These are phyloP conservation scores for Rhizophlyctis rosea DNA, from an alignment of 192 early-diverging fungal genomes.

Conservation along the genomic window DNA sequence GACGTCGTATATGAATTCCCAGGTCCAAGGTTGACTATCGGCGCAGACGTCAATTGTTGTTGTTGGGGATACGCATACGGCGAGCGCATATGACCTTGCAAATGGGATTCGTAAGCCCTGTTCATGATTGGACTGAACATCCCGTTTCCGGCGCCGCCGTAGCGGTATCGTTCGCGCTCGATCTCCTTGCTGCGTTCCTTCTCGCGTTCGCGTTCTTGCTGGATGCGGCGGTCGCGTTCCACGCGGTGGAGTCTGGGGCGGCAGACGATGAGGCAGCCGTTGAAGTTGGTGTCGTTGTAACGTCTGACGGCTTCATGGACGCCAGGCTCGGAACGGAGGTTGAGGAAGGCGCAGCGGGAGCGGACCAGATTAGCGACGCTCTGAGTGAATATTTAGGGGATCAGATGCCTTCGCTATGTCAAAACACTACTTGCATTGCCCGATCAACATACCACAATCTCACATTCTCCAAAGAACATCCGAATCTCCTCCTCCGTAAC, in stretches of 20 bases:
- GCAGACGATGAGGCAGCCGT: conserved; percentile 21
- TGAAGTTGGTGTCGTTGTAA: conserved; percentile 16
- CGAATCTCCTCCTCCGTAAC: conserved; percentile 19
- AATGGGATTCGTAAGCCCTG: no score
- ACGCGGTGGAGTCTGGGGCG: no score
- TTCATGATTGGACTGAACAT: no score
- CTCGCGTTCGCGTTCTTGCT: no score
- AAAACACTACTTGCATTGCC: no score
- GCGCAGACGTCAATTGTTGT: no score
- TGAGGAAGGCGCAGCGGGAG: conserved; percentile 28
- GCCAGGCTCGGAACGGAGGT: conserved; percentile 8
- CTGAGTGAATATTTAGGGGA: neutral
- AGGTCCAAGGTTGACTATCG: no score
- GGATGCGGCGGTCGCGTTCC: no score
- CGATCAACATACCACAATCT: conserved; percentile 12
- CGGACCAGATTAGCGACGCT: conserved; percentile 6
- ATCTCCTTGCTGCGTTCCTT: conserved; percentile 1
- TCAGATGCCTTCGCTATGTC: neutral
- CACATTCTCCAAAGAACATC: conserved; percentile 4
- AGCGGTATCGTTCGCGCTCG: neutral
- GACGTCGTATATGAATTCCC: neutral
- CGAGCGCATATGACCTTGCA: no score
- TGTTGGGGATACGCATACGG: no score
- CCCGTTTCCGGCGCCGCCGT: no score
- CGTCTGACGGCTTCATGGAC: conserved; percentile 13